Conservation (phyloP, 345 rosid species). For the Aquilaria malaccensis region DNA sequence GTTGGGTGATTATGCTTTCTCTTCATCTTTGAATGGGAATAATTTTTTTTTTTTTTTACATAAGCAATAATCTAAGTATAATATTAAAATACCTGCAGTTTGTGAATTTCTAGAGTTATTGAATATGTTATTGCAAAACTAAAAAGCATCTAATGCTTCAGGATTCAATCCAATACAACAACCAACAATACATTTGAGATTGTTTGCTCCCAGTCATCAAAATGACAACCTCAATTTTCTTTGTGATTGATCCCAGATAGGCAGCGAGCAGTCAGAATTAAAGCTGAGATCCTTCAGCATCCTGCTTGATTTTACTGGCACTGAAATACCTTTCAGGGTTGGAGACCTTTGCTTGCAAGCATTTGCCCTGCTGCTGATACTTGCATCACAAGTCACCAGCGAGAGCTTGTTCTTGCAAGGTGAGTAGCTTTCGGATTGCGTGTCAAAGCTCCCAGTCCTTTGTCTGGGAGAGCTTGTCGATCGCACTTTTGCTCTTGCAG, state of each 20-base stretch:
- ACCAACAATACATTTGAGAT: neutral
- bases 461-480: constrained; percentile 65
- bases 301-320: constrained; percentile 45
- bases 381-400: constrained; percentile 30
- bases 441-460: constrained; percentile 56
- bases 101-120: too few species aligned
- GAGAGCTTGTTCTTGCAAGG: constrained; percentile 63
- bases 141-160: neutral
- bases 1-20: too few species aligned
- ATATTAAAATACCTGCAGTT: too few species aligned
- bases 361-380: constrained; percentile 28
- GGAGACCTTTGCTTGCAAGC: constrained; percentile 74
- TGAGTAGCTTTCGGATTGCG: constrained; percentile 78
- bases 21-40: too few species aligned
- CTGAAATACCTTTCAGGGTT: constrained; percentile 48
- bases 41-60: too few species aligned
- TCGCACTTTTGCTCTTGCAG: constrained; percentile 82
- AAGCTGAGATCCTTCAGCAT: constrained; percentile 47
- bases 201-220: neutral
- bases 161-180: constrained; percentile 14
- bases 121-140: too few species aligned
- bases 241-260: constrained; percentile 31
- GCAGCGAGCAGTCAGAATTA: constrained; percentile 47
- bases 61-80: too few species aligned
- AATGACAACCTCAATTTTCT: constrained; percentile 28